Evolutionary conservation across 2,329 filamentous ascomycete genomes (phyloP).

Genomic region (Dryadomyces sulphureus): DNA sequence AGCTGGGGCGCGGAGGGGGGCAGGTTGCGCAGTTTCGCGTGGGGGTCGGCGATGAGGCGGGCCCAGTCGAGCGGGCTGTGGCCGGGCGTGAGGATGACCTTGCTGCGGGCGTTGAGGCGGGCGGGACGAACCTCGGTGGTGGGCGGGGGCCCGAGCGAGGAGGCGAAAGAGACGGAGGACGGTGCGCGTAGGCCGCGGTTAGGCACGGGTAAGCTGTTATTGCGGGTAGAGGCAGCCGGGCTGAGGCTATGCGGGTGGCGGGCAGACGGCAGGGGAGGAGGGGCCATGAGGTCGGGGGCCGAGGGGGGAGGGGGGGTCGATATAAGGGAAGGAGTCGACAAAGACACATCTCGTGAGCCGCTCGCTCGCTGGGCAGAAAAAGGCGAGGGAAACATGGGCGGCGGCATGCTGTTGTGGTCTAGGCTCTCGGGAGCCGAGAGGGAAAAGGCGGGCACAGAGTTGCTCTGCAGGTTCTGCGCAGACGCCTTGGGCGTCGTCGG

Average conservation of each 20-base stretch:
- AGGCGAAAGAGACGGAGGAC: conserved; percentile 10
- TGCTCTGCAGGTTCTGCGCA: conserved; percentile 10
- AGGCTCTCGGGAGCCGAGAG: conserved; percentile 15
- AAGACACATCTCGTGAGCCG: no score
- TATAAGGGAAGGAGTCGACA: background rate
- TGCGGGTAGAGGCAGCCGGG: conserved; percentile 6
- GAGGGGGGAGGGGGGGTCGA: conserved; percentile 4
- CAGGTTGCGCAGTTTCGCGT: conserved; percentile 52
- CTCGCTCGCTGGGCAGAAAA: conserved; percentile 36
- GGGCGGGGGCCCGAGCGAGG: conserved; percentile 35
- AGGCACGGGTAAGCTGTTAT: conserved; percentile 5
- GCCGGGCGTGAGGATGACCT: conserved; percentile 74
- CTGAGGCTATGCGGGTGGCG: conserved; percentile 5
- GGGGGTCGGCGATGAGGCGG: conserved; percentile 48
- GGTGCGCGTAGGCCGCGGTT: conserved; percentile 12
- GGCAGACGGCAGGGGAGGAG: conserved; percentile 14
- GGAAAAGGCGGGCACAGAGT: conserved; percentile 28
- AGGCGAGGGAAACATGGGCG: conserved; percentile 31
- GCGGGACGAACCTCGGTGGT: conserved; percentile 34
- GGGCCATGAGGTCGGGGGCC: conserved; percentile 14
- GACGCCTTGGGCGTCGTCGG: conserved; percentile 38
- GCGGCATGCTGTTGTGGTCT: conserved; percentile 14
- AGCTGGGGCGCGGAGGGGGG: conserved; percentile 38
- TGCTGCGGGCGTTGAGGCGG: conserved; percentile 34
- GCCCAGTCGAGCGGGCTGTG: conserved; percentile 97